Evolutionary conservation across 768 basidiomycete species (phyloP).

Genomic region (Termitomyces bulborhizus): DNA sequence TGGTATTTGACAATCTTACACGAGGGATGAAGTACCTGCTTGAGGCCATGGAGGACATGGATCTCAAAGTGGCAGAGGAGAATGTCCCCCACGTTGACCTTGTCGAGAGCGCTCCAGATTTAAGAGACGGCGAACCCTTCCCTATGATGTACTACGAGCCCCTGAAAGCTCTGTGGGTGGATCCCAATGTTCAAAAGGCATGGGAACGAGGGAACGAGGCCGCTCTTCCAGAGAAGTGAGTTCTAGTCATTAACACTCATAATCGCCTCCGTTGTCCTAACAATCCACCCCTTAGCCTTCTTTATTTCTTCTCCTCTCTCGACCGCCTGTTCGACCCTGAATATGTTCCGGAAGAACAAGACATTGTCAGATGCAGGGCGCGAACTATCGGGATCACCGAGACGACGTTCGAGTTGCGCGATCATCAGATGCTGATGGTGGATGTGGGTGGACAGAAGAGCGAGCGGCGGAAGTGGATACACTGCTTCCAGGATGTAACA

Average conservation of each 20-base stretch:
- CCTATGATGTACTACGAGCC: slow-evolving; percentile 62
- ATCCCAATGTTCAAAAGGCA: slow-evolving; percentile 68
- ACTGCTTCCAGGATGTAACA: slow-evolving; percentile 93
- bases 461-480: slow-evolving; percentile 91
- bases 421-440: slow-evolving; percentile 87
- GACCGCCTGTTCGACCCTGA: slow-evolving; percentile 71
- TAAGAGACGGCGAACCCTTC: slow-evolving; percentile 78
- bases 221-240: slow-evolving; percentile 83
- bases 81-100: slow-evolving; percentile 54
- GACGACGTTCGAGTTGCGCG: slow-evolving; percentile 73
- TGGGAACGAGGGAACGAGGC: slow-evolving; percentile 84
- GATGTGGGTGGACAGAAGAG: slow-evolving; percentile 94
- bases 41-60: slow-evolving; percentile 88
- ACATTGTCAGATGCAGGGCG: slow-evolving; percentile 81
- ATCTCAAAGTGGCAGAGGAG: slow-evolving; percentile 60
- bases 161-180: slow-evolving; percentile 69
- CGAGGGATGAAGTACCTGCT: slow-evolving; percentile 78
- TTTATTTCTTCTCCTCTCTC: slow-evolving; percentile 74
- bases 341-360: slow-evolving; percentile 77
- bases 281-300: slow-evolving; percentile 34
- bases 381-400: slow-evolving; percentile 91
- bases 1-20: slow-evolving; percentile 89
- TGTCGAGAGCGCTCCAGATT: slow-evolving; percentile 62
- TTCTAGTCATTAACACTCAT: not conserved
- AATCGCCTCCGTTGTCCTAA: slow-evolving; percentile 2